Conservation (phyloP, 2,329 filamentous ascomycete species). For the Penicillium sp. region DNA sequence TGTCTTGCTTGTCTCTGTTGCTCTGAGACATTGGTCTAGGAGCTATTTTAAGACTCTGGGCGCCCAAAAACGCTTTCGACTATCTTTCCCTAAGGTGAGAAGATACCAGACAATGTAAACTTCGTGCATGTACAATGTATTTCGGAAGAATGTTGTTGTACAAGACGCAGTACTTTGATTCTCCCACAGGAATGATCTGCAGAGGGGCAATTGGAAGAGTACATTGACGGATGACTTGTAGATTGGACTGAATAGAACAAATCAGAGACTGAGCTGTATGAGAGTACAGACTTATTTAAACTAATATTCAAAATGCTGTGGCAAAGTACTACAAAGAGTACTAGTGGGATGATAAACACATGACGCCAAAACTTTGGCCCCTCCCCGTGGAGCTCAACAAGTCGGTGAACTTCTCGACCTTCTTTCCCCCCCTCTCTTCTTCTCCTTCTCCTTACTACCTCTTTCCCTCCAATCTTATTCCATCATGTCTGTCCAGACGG, state of each 20-base stretch:
- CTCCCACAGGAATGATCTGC: slow-evolving; percentile 1
- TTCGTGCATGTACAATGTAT: background rate
- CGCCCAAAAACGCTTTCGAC: background rate
- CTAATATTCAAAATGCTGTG: background rate
- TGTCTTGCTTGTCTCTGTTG: background rate
- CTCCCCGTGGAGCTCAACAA: slow-evolving; percentile 20
- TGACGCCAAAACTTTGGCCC: slow-evolving; percentile 16
- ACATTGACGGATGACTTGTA: background rate
- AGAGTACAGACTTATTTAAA: background rate
- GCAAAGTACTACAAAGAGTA: background rate
- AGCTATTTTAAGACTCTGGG: background rate
- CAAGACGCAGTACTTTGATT: background rate
- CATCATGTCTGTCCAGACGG: slow-evolving; percentile 41
- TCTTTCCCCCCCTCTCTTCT: slow-evolving; percentile 10
- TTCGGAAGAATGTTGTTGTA: background rate
- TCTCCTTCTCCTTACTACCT: slow-evolving; percentile 4
- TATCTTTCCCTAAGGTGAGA: background rate
- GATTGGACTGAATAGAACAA: background rate
- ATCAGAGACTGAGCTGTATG: background rate
- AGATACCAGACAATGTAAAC: background rate
- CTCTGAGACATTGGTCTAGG: slow-evolving; percentile 1
- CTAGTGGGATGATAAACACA: slow-evolving; percentile 27
- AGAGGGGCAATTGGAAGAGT: background rate
- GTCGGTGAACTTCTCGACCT: slow-evolving; percentile 24
- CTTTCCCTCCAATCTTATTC: slow-evolving; percentile 3